Base-by-base conservation (phyloP, 108 stramenopile genomes). In the Seminavis robusta region DNA sequence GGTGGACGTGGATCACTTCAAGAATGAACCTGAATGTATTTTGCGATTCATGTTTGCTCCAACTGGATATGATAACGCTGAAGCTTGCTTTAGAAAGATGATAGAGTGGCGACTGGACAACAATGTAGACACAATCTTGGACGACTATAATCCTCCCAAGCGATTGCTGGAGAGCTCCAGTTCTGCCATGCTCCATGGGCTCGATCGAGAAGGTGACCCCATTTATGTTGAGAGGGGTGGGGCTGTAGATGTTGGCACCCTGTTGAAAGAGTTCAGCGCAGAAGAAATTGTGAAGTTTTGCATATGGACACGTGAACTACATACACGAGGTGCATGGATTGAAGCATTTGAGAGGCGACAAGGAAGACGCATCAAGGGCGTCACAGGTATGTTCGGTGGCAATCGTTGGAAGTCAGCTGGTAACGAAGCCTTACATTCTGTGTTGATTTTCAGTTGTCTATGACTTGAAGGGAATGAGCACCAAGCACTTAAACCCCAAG, bases 181-280 rank as follows among this genome's bases (percentile, higher is more conserved):
- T 6, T 51, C 41, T 29, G 62, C 52, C 27, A 33, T 63, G 26
- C 26, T 63, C 30, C 11, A 30, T 23, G 62, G 42, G 1, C 29
- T 23, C 41, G 62, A 63, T 32, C 23, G 39, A 8, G 62, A 52
- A 9, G 62, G 62, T 4, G 62, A 63, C 43, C 62, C 62, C 4
- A 40, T 63, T 30, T 53, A 38, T 20, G 11, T 53, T 26, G 33
- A 25, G 4, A 51, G 62, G 6, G 43, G 42, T 2, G 62, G 62
- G 8, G 52, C 31, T 4, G 31, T 52, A 4, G 62, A 63, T 32
- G 19, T 17, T 30, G 17, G 9, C 6, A 41, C 28, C 5, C 26
- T 63, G 40, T 20, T 63, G 27, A 37, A 32, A 3, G 32, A 50
- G 21, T 63, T 30, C 32, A 52, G 62, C 5, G 11, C 9, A 49